Conservation (phyloP, 1,284 basidiomycete genomes). For the Lignosus rhinocerotis region DNA sequence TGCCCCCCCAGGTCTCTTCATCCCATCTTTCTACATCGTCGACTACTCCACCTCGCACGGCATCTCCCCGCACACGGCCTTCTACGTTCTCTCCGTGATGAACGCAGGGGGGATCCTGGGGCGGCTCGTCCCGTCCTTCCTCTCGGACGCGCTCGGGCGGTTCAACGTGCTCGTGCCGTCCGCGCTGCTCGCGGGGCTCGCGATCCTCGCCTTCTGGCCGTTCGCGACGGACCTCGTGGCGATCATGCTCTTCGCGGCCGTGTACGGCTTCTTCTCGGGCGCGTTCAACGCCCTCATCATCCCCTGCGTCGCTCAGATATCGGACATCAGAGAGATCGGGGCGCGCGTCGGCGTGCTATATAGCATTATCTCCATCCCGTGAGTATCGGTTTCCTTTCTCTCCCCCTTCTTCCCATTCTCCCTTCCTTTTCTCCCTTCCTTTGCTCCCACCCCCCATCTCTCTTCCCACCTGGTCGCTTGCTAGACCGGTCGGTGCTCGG, state of each 20-base stretch:
- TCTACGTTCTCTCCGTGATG: slow-evolving; percentile 60
- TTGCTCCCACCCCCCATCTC: not conserved
- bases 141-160: slow-evolving; percentile 60
- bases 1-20: slow-evolving; percentile 49
- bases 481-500: too few relatives aligned
- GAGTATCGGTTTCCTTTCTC: slow-evolving; percentile 34
- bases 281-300: slow-evolving; percentile 37
- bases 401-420: not conserved
- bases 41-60: slow-evolving; percentile 25
- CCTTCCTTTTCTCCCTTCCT: not conserved
- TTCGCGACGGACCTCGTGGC: slow-evolving; percentile 34
- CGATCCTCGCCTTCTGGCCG: slow-evolving; percentile 59
- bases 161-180: slow-evolving; percentile 60
- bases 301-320: slow-evolving; percentile 40
- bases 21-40: slow-evolving; percentile 44
- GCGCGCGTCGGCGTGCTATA: slow-evolving; percentile 62
- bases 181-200: slow-evolving; percentile 59
- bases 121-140: slow-evolving; percentile 57
- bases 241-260: slow-evolving; percentile 53
- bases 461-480: too few relatives aligned
- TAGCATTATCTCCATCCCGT: slow-evolving; percentile 64
- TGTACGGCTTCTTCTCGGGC: slow-evolving; percentile 50
- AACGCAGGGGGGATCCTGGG: slow-evolving; percentile 63
- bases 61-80: slow-evolving; percentile 26
- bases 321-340: slow-evolving; percentile 53